Evolutionary conservation across 306 rosid species (phyloP).

Genomic region (Glycine tomentella): DNA sequence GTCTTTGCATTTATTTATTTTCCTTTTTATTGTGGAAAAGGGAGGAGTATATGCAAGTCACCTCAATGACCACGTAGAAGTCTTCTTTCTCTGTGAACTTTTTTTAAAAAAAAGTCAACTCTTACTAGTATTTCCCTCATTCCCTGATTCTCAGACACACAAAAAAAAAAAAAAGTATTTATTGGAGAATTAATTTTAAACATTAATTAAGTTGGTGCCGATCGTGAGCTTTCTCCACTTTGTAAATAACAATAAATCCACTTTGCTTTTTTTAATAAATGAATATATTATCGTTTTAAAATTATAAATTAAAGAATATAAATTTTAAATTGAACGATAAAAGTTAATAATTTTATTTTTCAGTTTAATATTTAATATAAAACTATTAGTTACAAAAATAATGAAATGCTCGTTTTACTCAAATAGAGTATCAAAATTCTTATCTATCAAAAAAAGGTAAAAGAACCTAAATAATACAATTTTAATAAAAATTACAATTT

Average conservation of each 20-base stretch:
- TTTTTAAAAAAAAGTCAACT: not conserved
- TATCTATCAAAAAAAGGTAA: too few relatives aligned
- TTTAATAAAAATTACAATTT: too few relatives aligned
- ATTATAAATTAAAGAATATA: too few relatives aligned
- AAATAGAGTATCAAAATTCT: not conserved
- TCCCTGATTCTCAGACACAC: too few relatives aligned
- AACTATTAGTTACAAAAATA: too few relatives aligned
- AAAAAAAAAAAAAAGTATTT: too few relatives aligned
- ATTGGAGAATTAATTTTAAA: too few relatives aligned
- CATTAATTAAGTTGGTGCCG: not conserved
- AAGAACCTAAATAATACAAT: too few relatives aligned
- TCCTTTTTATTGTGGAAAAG: too few relatives aligned
- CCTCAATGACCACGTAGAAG: not conserved
- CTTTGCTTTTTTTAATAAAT: not conserved
- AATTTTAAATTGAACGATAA: not conserved
- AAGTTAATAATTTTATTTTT: too few relatives aligned
- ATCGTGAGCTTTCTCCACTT: not conserved
- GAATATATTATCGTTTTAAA: not conserved
- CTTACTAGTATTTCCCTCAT: not conserved
- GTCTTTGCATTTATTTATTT: too few relatives aligned
- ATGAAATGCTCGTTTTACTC: not conserved
- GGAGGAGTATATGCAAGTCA: not conserved
- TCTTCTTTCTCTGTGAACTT: not conserved
- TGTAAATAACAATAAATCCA: not conserved
- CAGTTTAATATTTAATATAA: too few relatives aligned